Evolutionary conservation across 305 asterid genomes (phyloP).

Genomic region (Caryopteris hybrid): DNA sequence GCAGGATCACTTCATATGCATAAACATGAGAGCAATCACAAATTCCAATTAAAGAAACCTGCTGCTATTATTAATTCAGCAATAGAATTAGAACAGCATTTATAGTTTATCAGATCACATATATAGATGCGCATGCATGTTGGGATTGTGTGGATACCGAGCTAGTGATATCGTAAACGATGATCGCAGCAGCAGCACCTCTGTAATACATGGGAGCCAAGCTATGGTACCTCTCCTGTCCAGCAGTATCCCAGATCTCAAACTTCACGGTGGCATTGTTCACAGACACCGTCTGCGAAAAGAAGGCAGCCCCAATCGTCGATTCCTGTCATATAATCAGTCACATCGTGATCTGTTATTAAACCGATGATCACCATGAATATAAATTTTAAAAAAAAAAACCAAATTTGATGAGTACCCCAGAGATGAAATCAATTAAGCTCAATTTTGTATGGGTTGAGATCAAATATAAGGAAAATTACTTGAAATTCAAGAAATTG

Average conservation of each 20-base stretch:
- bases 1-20: slow-evolving; percentile 1
- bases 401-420: slow-evolving; percentile 4
- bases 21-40: not conserved
- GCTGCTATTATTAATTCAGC: not conserved
- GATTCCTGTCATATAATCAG: slow-evolving; percentile 56
- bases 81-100: not conserved
- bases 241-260: slow-evolving; percentile 99
- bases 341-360: not conserved
- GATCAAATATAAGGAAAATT: slow-evolving; percentile 9
- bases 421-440: not conserved
- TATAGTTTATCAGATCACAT: not conserved
- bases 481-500: slow-evolving; percentile 95
- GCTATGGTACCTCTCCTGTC: slow-evolving; percentile 95
- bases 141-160: slow-evolving; percentile 38
- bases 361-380: not conserved
- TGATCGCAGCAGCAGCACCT: slow-evolving; percentile 90
- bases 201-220: slow-evolving; percentile 94
- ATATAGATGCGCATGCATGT: slow-evolving; percentile 6
- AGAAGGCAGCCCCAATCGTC: slow-evolving; percentile 93
- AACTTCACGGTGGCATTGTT: slow-evolving; percentile 83
- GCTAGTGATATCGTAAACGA: slow-evolving; percentile 83
- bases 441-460: slow-evolving; percentile 1
- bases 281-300: slow-evolving; percentile 75
- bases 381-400: not conserved
- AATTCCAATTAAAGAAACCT: not conserved